phyloP scores from a whole-genome alignment of 2,329 filamentous ascomycete species.

The Curvularia verruculosa region DNA sequence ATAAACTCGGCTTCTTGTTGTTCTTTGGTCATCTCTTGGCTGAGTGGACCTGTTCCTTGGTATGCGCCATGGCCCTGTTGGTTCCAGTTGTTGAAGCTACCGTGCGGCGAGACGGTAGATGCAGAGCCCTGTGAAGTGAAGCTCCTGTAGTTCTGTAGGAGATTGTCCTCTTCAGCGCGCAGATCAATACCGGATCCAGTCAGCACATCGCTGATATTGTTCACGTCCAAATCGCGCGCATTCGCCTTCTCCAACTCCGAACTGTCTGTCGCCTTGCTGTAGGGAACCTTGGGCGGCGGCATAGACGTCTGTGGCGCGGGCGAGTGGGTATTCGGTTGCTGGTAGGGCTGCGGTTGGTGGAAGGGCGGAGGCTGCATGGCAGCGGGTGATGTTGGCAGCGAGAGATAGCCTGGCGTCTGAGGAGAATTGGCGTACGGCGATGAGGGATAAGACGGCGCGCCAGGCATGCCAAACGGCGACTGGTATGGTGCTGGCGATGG shows the following conservation, averaged over 20 bases:
- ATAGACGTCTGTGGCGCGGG: constrained; percentile 53
- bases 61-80: constrained; percentile 50
- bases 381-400: constrained; percentile 43
- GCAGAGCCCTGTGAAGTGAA: constrained; percentile 49
- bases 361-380: constrained; percentile 42
- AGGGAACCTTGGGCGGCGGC: constrained; percentile 68
- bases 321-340: constrained; percentile 34
- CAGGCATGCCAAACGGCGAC: constrained; percentile 35
- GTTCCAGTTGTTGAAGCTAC: constrained; percentile 55
- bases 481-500: constrained; percentile 62
- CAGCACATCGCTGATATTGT: constrained; percentile 83
- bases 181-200: constrained; percentile 86
- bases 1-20: constrained; percentile 69
- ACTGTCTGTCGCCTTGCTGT: constrained; percentile 52
- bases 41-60: constrained; percentile 47
- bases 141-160: constrained; percentile 69
- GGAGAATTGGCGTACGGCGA: constrained; percentile 49
- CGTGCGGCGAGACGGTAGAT: constrained; percentile 49
- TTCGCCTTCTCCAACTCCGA: constrained; percentile 61
- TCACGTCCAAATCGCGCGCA: constrained; percentile 61
- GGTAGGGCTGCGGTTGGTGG: constrained; percentile 61
- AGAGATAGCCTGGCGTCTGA: constrained; percentile 34
- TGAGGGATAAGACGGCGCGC: constrained; percentile 54
- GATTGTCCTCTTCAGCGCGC: constrained; percentile 81
- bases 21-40: constrained; percentile 67